A percentile compares a stretch with the other conserved stretches of the same genome.
Conservation (phyloP, 257 asterid species). For the Dorcoceras hygrometricum region DNA sequence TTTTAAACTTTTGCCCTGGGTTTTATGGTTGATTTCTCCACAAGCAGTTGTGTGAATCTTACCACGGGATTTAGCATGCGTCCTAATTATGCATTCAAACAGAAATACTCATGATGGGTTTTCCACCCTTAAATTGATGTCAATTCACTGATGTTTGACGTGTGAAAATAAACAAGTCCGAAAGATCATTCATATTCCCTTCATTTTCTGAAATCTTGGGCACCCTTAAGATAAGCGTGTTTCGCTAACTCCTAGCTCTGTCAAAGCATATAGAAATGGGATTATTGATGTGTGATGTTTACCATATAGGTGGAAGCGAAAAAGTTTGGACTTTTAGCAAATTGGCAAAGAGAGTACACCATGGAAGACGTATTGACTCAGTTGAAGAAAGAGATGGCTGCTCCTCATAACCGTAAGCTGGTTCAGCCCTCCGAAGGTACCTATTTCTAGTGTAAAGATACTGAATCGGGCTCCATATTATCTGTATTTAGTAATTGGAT, state of each 20-base stretch:
- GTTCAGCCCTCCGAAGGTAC: conserved; percentile 66
- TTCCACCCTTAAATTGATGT: neutral
- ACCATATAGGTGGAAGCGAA: conserved; percentile 47
- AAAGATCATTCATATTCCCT: neutral
- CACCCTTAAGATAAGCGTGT: neutral
- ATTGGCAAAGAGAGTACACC: conserved; percentile 56
- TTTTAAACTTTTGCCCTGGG: neutral
- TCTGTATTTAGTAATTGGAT: conserved; percentile 5
- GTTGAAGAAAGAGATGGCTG: conserved; percentile 58
- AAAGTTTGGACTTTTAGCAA: conserved; percentile 42
- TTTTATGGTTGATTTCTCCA: neutral
- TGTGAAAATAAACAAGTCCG: neutral
- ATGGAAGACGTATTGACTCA: conserved; percentile 55
- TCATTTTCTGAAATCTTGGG: neutral
- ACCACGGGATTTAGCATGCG: neutral
- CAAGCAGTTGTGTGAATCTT: neutral
- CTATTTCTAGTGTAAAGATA: conserved; percentile 34
- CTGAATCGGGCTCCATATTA: conserved; percentile 14
- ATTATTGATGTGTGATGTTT: neutral
- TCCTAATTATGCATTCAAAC: neutral
- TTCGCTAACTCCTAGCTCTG: neutral
- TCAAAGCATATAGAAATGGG: neutral
- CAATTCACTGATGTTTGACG: neutral
- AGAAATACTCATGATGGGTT: too few species aligned
- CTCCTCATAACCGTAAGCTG: conserved; percentile 54